Percentiles rank a stretch among this genome's conserved stretches.
Evolutionary conservation across 2,329 filamentous ascomycete genomes (phyloP).

Genomic region (Ophiocordyceps sinensis): DNA sequence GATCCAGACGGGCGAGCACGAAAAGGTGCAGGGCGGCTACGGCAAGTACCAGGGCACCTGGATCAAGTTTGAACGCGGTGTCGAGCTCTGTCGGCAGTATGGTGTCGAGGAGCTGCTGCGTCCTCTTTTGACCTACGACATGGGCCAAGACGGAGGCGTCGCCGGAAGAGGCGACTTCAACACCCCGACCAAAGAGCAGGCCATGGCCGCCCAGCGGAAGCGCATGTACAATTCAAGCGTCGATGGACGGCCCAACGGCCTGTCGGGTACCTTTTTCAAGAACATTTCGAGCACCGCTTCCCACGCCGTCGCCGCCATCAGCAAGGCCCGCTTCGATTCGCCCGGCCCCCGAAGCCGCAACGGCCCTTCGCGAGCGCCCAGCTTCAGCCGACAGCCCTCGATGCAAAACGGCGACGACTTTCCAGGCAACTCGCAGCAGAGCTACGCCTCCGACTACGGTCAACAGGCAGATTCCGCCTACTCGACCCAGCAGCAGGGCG

Average conservation of each 20-base stretch:
- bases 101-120: conserved; percentile 63
- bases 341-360: conserved; percentile 55
- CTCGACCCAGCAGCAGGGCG: conserved; percentile 38
- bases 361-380: conserved; percentile 50
- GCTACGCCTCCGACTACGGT: conserved; percentile 60
- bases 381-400: conserved; percentile 57
- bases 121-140: conserved; percentile 66
- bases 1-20: conserved; percentile 88
- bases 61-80: conserved; percentile 86
- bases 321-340: conserved; percentile 88
- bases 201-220: conserved; percentile 91
- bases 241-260: conserved; percentile 51
- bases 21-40: conserved; percentile 97
- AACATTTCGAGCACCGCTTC: conserved; percentile 91
- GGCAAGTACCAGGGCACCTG: conserved; percentile 98
- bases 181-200: conserved; percentile 95
- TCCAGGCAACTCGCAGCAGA: conserved; percentile 71
- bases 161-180: conserved; percentile 66
- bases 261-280: conserved; percentile 86
- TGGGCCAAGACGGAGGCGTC: conserved; percentile 58
- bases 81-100: conserved; percentile 77
- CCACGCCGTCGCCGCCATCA: conserved; percentile 88
- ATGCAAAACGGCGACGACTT: conserved; percentile 57
- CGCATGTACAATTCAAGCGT: conserved; percentile 63
- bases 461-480: conserved; percentile 60